Conservation (phyloP, 768 basidiomycete species). For the Termitomyces sp. region DNA sequence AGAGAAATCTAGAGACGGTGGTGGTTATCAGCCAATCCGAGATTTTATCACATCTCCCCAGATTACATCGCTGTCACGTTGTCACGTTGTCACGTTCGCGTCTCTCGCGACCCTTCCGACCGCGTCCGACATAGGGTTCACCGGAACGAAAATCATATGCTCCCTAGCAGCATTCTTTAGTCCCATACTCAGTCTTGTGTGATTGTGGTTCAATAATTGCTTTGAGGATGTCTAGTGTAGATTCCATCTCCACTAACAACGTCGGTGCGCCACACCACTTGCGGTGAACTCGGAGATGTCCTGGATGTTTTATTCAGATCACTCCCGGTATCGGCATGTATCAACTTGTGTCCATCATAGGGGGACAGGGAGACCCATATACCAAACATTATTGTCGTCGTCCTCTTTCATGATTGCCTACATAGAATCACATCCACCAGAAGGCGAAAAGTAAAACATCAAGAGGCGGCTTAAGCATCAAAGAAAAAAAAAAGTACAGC, state of each 20-base stretch:
- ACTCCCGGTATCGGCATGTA: background rate
- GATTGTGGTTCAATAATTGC: too few relatives aligned
- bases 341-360: too few relatives aligned
- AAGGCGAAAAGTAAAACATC: background rate
- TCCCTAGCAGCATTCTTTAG: background rate
- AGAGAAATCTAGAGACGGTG: background rate
- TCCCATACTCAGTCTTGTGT: too few relatives aligned
- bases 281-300: too few relatives aligned
- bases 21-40: conserved; percentile 5
- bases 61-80: conserved; percentile 1
- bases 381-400: background rate
- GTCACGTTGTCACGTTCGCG: conserved; percentile 1
- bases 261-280: background rate
- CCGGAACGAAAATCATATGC: conserved; percentile 3
- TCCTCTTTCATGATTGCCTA: background rate
- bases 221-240: too few relatives aligned
- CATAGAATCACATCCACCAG: background rate
- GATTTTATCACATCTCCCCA: background rate
- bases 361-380: background rate
- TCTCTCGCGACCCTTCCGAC: background rate
- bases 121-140: background rate
- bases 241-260: background rate
- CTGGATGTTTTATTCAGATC: background rate
- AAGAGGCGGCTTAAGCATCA: background rate
- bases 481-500: background rate